Base-by-base conservation (phyloP, 1,284 basidiomycete genomes). In the Lignosus rhinocerotis region DNA sequence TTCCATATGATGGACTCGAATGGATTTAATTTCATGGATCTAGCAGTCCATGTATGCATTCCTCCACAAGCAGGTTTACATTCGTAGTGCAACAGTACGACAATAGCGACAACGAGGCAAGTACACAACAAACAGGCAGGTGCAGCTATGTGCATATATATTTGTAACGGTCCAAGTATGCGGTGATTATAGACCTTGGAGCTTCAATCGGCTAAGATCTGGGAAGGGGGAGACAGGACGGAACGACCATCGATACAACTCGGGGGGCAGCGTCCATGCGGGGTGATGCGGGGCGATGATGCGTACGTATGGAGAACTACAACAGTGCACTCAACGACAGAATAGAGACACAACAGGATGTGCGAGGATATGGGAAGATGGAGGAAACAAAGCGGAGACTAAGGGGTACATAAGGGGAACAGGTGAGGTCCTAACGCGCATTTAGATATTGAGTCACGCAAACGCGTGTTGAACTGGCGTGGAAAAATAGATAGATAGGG, bases 201-300 rank as follows among this genome's bases (percentile, higher is more conserved):
- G 25, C 2, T 25, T 25, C 25, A 25, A 25, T 25, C 25, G 25
- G 25, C 25, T 2, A 25, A 25, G 25, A 25, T 25, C 25, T 4
- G 43, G 5, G 33, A 14, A 54, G 30, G n/a, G 38, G 30, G 38
- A 50, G 38, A 42, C 38, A 42, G 39, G 53, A 61, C 44, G 42
- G 55, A 58, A 50, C 56, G 55, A 59, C 57, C 59, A 61, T 53
- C 49, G 63, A 64, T 66, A 66, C 65, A 66, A 48, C 56, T 60
- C 55, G 54, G 56, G 45, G 51, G 47, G 50, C 47, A 53, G 51
- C 57, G 51, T 53, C 51, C 51, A 58, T 54, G 51, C 25, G 42
- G 14, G 45, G 43, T 58, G 51, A 50, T 34, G 41, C 31, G 38
- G 36, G 32, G 21, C 38, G 44, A 31, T 16, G 32, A 43, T 41